These are phyloP conservation scores for Talaromyces verruculosus DNA, from an alignment of 2,329 filamentous ascomycete species.

Conservation along the genomic window DNA sequence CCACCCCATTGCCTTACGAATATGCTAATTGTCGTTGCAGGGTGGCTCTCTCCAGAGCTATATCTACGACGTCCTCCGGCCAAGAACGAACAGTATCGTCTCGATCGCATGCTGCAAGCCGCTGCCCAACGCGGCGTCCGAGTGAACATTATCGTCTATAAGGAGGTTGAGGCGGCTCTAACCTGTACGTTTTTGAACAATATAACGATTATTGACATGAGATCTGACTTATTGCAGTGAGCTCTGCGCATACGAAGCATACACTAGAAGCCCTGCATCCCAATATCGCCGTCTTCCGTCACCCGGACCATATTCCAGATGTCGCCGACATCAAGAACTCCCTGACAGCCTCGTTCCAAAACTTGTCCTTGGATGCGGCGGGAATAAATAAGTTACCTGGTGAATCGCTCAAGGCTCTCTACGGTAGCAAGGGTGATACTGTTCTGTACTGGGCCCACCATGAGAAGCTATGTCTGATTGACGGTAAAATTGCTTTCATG, in stretches of 20 bases:
- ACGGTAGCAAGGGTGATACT: constrained; percentile 76
- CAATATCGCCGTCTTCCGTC: constrained; percentile 85
- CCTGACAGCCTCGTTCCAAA: constrained; percentile 57
- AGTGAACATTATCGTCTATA: constrained; percentile 86
- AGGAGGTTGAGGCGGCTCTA: constrained; percentile 79
- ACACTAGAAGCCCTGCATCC: constrained; percentile 72
- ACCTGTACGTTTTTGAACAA: constrained; percentile 60
- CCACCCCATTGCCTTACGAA: constrained; percentile 18
- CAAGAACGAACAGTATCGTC: constrained; percentile 76
- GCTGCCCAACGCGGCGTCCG: constrained; percentile 82
- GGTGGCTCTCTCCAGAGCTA: constrained; percentile 85
- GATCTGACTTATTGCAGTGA: constrained; percentile 46
- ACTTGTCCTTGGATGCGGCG: constrained; percentile 56
- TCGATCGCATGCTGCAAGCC: constrained; percentile 78
- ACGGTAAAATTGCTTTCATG: constrained; percentile 82
- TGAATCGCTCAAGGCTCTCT: constrained; percentile 74
- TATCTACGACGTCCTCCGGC: constrained; percentile 81
- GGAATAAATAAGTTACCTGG: constrained; percentile 64
- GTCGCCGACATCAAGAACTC: constrained; percentile 64
- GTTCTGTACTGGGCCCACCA: constrained; percentile 92
- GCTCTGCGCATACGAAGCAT: constrained; percentile 74
- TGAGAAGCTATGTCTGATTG: constrained; percentile 83
- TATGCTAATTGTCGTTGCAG: constrained; percentile 27
- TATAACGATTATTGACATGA: neutral
- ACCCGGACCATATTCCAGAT: constrained; percentile 83